phyloP scores from a whole-genome alignment of 1,284 basidiomycete genomes.

The Rhodotorula sp. region DNA sequence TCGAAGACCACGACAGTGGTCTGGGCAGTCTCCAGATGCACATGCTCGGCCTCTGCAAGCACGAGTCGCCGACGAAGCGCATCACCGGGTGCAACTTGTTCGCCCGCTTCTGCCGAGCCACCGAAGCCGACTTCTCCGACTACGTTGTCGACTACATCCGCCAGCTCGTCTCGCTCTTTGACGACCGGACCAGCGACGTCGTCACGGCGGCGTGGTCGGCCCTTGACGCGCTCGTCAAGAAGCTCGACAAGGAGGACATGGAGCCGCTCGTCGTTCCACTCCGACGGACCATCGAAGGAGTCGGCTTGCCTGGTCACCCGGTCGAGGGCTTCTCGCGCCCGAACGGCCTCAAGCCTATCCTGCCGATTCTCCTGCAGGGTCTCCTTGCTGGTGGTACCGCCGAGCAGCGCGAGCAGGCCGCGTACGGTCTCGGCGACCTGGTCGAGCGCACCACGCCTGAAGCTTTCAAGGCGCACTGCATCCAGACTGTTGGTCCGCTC shows the following conservation, averaged over 20 bases:
- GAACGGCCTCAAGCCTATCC: constrained; percentile 83
- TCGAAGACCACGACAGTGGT: constrained; percentile 75
- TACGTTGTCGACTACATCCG: constrained; percentile 95
- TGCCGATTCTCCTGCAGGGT: constrained; percentile 51
- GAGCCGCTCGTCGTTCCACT: constrained; percentile 84
- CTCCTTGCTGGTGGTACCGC: constrained; percentile 48
- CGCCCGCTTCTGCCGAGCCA: constrained; percentile 74
- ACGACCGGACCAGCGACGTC: constrained; percentile 71
- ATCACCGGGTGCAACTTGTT: constrained; percentile 76
- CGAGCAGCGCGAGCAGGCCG: constrained; percentile 76
- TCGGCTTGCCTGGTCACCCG: constrained; percentile 70
- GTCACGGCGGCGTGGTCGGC: constrained; percentile 80
- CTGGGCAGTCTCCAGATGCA: constrained; percentile 83
- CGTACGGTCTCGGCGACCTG: constrained; percentile 90
- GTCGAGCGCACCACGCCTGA: constrained; percentile 84
- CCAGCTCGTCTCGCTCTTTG: constrained; percentile 81
- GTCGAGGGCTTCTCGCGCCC: constrained; percentile 87
- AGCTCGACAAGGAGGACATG: constrained; percentile 85
- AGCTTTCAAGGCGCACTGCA: constrained; percentile 93
- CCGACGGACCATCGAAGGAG: constrained; percentile 80
- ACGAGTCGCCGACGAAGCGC: constrained; percentile 66
- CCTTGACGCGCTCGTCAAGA: constrained; percentile 85
- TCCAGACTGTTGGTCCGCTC: constrained; percentile 92
- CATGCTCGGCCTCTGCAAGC: constrained; percentile 81
- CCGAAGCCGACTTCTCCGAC: constrained; percentile 69